These are phyloP conservation scores for Dioscorea dumetorum DNA, from an alignment of 106 monocot species.

Conservation along the genomic window DNA sequence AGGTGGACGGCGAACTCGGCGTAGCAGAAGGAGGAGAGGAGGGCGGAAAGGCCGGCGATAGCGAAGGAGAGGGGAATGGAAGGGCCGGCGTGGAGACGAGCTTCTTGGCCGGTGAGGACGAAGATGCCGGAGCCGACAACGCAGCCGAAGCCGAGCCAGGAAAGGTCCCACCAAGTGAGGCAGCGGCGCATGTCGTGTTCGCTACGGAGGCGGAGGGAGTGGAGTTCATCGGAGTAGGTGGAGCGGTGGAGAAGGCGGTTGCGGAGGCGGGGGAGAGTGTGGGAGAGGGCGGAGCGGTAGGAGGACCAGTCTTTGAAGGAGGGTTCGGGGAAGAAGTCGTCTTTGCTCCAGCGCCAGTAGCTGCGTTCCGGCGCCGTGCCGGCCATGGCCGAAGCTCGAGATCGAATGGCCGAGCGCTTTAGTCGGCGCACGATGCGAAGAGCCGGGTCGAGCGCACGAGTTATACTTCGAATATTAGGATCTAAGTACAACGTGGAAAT, in stretches of 20 bases:
- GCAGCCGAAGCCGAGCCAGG: constrained; percentile 71
- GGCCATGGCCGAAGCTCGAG: no score
- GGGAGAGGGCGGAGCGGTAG: constrained; percentile 33
- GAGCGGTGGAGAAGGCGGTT: constrained; percentile 43
- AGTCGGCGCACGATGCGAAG: no score
- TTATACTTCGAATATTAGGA: no score
- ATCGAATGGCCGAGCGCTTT: no score
- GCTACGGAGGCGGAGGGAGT: constrained; percentile 20
- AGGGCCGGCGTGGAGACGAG: constrained; percentile 54
- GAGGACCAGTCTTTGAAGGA: constrained; percentile 52
- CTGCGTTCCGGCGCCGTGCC: background rate
- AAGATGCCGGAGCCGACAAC: constrained; percentile 73
- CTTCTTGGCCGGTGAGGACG: constrained; percentile 70
- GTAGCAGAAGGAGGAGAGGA: constrained; percentile 79
- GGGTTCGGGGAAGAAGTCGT: constrained; percentile 60
- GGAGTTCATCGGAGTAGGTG: constrained; percentile 31
- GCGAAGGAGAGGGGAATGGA: constrained; percentile 67
- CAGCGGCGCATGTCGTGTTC: constrained; percentile 38
- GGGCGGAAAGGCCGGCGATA: constrained; percentile 50
- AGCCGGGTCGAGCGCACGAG: no score
- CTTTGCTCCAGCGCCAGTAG: constrained; percentile 51
- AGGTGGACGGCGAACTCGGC: constrained; percentile 79
- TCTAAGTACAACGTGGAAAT: no score
- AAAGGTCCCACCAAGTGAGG: constrained; percentile 78
- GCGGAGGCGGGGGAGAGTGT: constrained; percentile 34